Evolutionary conservation across 1,284 basidiomycete genomes (phyloP), one percentile per base, ranked within the genome.

Genomic region (Melampsora abietis-canadensis): DNA sequence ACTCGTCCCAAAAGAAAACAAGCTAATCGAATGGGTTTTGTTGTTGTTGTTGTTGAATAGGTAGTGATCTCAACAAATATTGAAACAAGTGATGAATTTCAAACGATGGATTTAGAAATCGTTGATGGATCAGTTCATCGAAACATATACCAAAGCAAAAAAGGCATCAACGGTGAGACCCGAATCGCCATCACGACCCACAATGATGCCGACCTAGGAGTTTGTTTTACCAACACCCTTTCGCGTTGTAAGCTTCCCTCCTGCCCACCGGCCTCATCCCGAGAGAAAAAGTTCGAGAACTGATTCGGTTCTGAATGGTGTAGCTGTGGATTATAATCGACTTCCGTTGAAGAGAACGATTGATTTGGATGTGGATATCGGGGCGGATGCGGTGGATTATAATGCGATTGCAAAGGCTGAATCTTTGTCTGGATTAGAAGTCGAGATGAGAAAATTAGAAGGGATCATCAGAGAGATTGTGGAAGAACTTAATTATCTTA

Each of bases 351-450:
- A 85, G 44, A 86, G 91, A 44, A 86, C 89, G 27, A 84, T 98
- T 77, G 95, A 98, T 84, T 84, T 98, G 70, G 95, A 98, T 81
- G 88, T 98, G 57, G 96, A 98, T 81, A 95, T 98, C 82, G 95
- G 95, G 62, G 94, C 95, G 21, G 95, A 98, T 80, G 96, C 96
- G 0, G 90, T 98, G 54, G 96, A 98, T 83, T 98, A 98, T 86
- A 98, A 98, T 80, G 95, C 95, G 24, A 98, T 98, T 81, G 95
- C 96, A 6, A 98, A 97, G 84, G 94, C 97, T 82, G 95, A 98
- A 83, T 94, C 92, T 0, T 85, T 98, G 0, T 97, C 93, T 1
- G 91, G 91, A 0, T 87, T 98, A 51, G 96, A 98, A 83, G 94
- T 93, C 0, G 95, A 98, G 83, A 96, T 98, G 92, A 87, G 94